Base-by-base conservation (phyloP, 345 rosid genomes). In the Combretum micranthum region DNA sequence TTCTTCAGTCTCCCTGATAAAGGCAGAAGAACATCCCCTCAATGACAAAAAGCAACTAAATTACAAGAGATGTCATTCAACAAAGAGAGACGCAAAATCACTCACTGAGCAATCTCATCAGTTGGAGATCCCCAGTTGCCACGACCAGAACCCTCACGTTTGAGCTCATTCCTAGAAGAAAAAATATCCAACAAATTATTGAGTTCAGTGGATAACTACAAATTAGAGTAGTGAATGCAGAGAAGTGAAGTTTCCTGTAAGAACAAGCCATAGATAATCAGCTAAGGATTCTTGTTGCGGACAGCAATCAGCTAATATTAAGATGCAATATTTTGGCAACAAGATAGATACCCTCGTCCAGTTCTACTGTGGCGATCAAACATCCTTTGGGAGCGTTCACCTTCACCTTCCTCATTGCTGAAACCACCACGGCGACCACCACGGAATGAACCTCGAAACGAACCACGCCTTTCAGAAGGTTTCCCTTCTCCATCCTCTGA, bases 81-180 rank as follows among this genome's bases (percentile, higher is more conserved):
- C n/a, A 14, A 5, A 4, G 17, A 15, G 4, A 13, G 14, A 3
- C 26, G 42, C 52, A 50, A 13, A 69, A 20, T 20, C 42, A 63
- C 96, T 82, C 57, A 94, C 99, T 51, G 78, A 53, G 82, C 71
- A 68, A 90, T 57, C 46, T 85, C 97, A 72, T 87, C 97, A 63
- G 73, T 59, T 6, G 87, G 75, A 58, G 84, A 80, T 78, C 97
- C 99, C 99, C 99, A 94, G 43, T 94, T 94, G 19, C 95, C 92
- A 52, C 88, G 84, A 61, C 99, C 99, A 72, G 92, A 45, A 23
- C 99, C 99, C 0, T 87, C 87, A 2, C 97, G 95, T 61, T 94
- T 94, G 52, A 90, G 2, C 68, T 82, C 97, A 62, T 72, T 76
- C 69, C 99, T 94, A 63, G 25, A 23, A 57, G 61, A 47, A 37